Evolutionary conservation across 164 flowering plant species (phyloP).

Genomic region (Macadamia integrifolia): DNA sequence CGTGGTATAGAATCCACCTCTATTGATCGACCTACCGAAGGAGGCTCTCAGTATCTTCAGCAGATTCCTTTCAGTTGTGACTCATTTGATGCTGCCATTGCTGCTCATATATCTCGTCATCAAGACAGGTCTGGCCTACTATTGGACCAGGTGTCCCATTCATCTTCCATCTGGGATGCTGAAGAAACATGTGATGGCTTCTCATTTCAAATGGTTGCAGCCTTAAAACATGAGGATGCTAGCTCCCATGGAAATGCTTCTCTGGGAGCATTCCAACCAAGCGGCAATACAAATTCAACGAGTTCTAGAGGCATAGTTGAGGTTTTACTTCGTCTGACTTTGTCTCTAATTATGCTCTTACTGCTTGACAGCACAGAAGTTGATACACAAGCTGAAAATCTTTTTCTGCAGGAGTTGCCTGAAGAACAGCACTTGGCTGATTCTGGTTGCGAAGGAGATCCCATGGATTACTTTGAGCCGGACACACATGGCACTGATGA

Average conservation of each 20-base stretch:
- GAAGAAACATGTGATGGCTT: slow-evolving; percentile 98
- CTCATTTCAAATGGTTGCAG: slow-evolving; percentile 50
- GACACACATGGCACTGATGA: slow-evolving; percentile 24
- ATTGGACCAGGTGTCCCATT: slow-evolving; percentile 33
- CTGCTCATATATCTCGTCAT: slow-evolving; percentile 69
- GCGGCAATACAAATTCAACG: slow-evolving; percentile 17
- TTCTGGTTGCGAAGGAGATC: slow-evolving; percentile 20
- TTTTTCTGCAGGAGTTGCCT: slow-evolving; percentile 42
- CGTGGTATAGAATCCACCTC: slow-evolving; percentile 28
- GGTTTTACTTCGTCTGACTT: slow-evolving; percentile 31
- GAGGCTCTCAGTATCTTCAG: slow-evolving; percentile 36
- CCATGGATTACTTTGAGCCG: slow-evolving; percentile 24
- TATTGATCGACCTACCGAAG: slow-evolving; percentile 27
- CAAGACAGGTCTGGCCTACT: slow-evolving; percentile 29
- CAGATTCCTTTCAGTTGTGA: slow-evolving; percentile 76
- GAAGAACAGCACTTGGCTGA: slow-evolving; percentile 17
- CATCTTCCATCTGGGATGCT: slow-evolving; percentile 82
- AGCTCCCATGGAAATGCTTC: slow-evolving; percentile 20
- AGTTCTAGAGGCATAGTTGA: slow-evolving; percentile 22
- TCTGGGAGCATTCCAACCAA: slow-evolving; percentile 19
- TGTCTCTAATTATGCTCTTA: not conserved
- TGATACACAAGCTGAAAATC: slow-evolving; percentile 4
- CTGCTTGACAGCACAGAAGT: not conserved
- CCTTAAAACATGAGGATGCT: slow-evolving; percentile 15
- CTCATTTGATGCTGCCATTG: slow-evolving; percentile 97